Evolutionary conservation across 257 asterid species (phyloP), one percentile per base, ranked within the genome.

Genomic region (Cynanchum wilfordii): DNA sequence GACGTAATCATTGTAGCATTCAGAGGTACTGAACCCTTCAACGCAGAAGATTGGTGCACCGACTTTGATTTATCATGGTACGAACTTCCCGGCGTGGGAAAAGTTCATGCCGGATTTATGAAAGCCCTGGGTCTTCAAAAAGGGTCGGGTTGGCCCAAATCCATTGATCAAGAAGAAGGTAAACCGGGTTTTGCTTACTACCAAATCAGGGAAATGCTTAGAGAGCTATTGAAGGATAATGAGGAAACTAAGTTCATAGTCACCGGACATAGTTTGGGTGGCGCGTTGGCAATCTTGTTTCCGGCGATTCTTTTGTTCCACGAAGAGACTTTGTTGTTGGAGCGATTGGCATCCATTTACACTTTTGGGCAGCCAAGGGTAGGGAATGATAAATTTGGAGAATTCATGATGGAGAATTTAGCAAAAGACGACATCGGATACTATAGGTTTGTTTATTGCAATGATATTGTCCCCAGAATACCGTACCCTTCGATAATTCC

Each of bases 1-100:
- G 75, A 80, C 7, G 70, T 49, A 10, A 82, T 84, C 10, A 3
- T 85, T 5, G 81, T 87, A 22, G 76, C 85, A 50, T 87, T 85
- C 75, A 69, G 92, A 70, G 96, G 92, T 13, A 85, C 92, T 0
- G 88, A 87, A 25, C 78, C 76, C 1, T 87, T 87, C 73, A 70
- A 77, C 6, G 67, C 85, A 1, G 51, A 68, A 0, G 90, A 80
- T 17, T 87, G 90, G 95, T 40, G 73, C 13, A 76, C 90, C n/a
- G 89, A 85, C 73, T 42, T 75, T 3, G 95, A 89, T 36, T 54
- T 86, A 24, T 82, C 89, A 0, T 85, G 89, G 88, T 81, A 76
- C 75, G 78, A 75, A 52, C 66, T 82, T 60, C 69, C 75, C 5
- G 73, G 72, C 67, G 58, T 79, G 62, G 92, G 72, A 9, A 40